Evolutionary conservation across 2,329 filamentous ascomycete species (phyloP), one percentile per base, ranked within the genome.

Genomic region (Apiospora rasikravindrae): DNA sequence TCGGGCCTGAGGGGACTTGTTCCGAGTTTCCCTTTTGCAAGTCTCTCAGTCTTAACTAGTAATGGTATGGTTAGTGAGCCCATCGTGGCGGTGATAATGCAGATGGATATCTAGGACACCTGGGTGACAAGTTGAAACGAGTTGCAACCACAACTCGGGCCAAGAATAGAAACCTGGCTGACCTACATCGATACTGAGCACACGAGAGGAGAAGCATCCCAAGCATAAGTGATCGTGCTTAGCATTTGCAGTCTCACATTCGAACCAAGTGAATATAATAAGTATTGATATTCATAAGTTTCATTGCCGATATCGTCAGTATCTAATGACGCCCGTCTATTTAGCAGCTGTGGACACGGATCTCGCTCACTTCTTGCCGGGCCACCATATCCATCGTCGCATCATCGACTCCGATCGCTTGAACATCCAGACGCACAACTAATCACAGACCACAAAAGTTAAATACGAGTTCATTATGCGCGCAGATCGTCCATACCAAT

Each of bases 1-100:
- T 64, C 57, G 57, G 57, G 57, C 57, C 57, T 64, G 57, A 64
- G 57, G 57, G 57, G 33, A 64, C 57, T 64, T 64, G 57, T 11
- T 64, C 29, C 57, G 33, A 64, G 22, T 37, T 64, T 22, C 33
- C 57, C 37, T 64, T 64, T 64, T 64, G 33, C 26, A 16, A 10
- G 7, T 57, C 19, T 61, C n/a, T 14, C 13, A 26, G 13, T 42
- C 40, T 42, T 42, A 10, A 13, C 40, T 42, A 10, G 3, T 13
- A 2, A 10, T 42, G 8, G 10, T 42, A 42, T 42, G 40, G 40
- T 14, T 42, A 42, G 11, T 42, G 40, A 42, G 40, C 40, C 40
- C 3, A 13, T 14, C 40, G 1, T 42, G 40, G 40, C 13, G 13
- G 40, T 42, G 40, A 42, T 42, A 42, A 10, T 7, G 40, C 40